These are phyloP conservation scores for Pseudozyma sp. DNA, from an alignment of 1,284 basidiomycete genomes.

Conservation along the genomic window DNA sequence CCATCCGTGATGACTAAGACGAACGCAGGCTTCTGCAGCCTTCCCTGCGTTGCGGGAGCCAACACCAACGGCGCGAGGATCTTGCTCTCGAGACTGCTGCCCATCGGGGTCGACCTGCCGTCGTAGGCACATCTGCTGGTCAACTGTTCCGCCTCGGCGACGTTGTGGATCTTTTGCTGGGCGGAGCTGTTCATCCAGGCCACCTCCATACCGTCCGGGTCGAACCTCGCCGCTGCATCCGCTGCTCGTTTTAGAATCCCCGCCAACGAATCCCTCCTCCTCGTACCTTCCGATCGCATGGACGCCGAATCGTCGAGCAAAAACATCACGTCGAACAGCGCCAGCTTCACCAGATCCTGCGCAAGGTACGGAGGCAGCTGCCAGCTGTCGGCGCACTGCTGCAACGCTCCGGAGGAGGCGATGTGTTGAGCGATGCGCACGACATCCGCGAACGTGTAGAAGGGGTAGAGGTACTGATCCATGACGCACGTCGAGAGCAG, in stretches of 20 bases:
- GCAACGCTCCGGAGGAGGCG: conserved; percentile 47
- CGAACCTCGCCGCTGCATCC: conserved; percentile 56
- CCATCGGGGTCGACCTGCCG: conserved; percentile 57
- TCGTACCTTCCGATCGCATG: conserved; percentile 45
- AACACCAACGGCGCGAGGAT: conserved; percentile 50
- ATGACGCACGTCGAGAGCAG: conserved; percentile 56
- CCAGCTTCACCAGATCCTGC: conserved; percentile 60
- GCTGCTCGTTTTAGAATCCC: conserved; percentile 53
- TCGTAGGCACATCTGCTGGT: conserved; percentile 43
- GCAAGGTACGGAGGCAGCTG: conserved; percentile 58
- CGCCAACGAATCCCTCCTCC: conserved; percentile 39
- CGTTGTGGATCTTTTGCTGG: conserved; percentile 43
- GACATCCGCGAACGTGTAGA: conserved; percentile 52
- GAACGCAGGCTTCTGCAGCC: conserved; percentile 51
- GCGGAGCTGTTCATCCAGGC: conserved; percentile 54
- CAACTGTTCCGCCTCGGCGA: conserved; percentile 44
- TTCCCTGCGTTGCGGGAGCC: conserved; percentile 21
- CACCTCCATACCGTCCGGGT: conserved; percentile 58
- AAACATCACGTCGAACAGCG: conserved; percentile 62
- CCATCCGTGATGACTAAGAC: conserved; percentile 59
- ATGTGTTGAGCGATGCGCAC: conserved; percentile 52
- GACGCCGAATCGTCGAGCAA: conserved; percentile 57
- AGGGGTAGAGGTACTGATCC: conserved; percentile 62
- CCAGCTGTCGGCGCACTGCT: conserved; percentile 54
- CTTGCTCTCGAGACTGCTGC: conserved; percentile 43